Conservation (phyloP, 2,329 filamentous ascomycete genomes). For the Cladosporium velox region DNA sequence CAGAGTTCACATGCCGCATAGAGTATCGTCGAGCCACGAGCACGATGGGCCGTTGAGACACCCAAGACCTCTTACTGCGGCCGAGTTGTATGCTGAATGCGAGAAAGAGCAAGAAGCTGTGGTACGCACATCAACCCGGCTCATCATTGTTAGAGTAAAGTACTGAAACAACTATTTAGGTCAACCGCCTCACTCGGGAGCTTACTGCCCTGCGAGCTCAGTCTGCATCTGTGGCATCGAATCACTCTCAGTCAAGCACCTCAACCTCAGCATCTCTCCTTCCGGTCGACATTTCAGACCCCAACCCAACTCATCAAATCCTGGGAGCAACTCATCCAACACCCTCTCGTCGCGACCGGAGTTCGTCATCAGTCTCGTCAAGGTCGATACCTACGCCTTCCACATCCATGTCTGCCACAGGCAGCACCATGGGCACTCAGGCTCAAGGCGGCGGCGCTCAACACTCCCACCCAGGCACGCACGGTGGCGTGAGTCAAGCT, state of each 20-base stretch:
- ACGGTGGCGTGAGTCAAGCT: conserved; percentile 37
- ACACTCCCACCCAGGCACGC: conserved; percentile 23
- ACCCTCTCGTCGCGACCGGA: conserved; percentile 53
- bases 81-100: conserved; percentile 83
- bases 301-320: conserved; percentile 47
- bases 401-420: conserved; percentile 26
- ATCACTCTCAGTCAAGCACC: conserved; percentile 54
- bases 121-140: conserved; percentile 55
- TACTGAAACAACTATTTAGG: conserved; percentile 52
- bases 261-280: conserved; percentile 48
- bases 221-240: conserved; percentile 64
- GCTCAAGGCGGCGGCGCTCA: conserved; percentile 28
- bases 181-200: conserved; percentile 90
- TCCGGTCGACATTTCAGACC: conserved; percentile 49
- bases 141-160: neutral
- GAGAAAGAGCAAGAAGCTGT: conserved; percentile 96
- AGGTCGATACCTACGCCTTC: conserved; percentile 22
- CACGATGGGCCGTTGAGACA: conserved; percentile 69
- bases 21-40: conserved; percentile 24
- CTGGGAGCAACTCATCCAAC: conserved; percentile 54
- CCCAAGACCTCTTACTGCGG: conserved; percentile 81
- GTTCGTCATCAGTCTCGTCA: conserved; percentile 24
- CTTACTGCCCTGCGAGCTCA: conserved; percentile 76
- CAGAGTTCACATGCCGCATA: conserved; percentile 18
- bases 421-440: conserved; percentile 26